phyloP scores from a whole-genome alignment of 768 basidiomycete genomes.

The Glaciozyma martinii region DNA sequence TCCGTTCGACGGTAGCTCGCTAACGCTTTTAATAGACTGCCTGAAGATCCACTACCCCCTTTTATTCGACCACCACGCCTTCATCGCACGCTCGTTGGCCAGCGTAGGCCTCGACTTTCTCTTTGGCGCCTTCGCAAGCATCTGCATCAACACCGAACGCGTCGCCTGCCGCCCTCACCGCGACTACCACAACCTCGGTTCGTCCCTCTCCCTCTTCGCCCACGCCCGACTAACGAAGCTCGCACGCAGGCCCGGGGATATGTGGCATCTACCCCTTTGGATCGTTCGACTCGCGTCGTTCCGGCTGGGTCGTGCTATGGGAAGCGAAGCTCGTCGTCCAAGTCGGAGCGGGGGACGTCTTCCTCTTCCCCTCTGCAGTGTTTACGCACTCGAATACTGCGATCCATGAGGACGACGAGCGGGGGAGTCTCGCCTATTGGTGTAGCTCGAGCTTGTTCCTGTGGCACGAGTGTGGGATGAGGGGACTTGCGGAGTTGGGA shows the following conservation, averaged over 20 bases:
- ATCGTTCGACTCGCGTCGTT: not conserved
- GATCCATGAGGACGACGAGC: not conserved
- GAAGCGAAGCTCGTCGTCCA: not conserved
- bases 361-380: slow-evolving; percentile 2
- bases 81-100: not conserved
- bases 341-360: slow-evolving; percentile 1
- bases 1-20: not conserved
- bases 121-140: not conserved
- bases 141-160: not conserved
- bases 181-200: slow-evolving; percentile 2
- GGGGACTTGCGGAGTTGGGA: not conserved
- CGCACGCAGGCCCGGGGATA: not conserved
- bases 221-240: too few species aligned
- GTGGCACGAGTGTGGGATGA: not conserved
- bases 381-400: slow-evolving; percentile 6
- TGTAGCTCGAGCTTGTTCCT: not conserved
- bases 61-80: not conserved
- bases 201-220: not conserved
- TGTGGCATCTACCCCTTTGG: not conserved
- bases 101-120: not conserved
- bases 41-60: not conserved
- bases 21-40: not conserved
- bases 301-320: not conserved
- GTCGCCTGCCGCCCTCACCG: not conserved
- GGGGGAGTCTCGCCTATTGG: not conserved